phyloP scores from a whole-genome alignment of 257 asterid species.

The Nicotiana obtusifolia region DNA sequence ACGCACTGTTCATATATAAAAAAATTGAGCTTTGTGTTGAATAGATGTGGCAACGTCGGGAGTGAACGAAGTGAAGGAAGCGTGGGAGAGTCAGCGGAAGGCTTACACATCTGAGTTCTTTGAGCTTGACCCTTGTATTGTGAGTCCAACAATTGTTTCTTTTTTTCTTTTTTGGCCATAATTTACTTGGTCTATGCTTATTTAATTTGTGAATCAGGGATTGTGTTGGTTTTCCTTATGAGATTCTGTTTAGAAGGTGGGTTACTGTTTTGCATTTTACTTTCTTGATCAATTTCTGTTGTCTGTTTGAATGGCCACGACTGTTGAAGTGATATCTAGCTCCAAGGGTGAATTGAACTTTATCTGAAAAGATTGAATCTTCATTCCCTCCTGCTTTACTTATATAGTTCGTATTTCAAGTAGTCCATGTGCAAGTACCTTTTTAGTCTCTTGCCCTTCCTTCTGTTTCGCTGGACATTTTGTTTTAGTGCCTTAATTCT shows the following conservation, averaged over 20 bases:
- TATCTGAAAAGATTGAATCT: neutral
- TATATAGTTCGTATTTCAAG: neutral
- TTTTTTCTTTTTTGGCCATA: neutral
- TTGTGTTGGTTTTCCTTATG: neutral
- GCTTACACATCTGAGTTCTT: slow-evolving; percentile 78
- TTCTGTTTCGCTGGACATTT: neutral
- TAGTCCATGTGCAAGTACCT: neutral
- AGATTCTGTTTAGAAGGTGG: neutral
- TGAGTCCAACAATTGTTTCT: slow-evolving; percentile 29
- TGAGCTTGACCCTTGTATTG: slow-evolving; percentile 84
- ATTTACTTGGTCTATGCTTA: neutral
- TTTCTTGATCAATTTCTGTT: neutral
- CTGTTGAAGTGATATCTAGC: neutral
- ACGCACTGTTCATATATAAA: neutral
- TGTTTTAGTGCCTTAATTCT: neutral
- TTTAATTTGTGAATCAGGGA: neutral
- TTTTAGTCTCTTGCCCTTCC: neutral
- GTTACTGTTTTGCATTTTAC: neutral
- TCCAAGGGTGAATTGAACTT: neutral
- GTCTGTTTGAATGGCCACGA: neutral
- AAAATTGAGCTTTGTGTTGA: neutral
- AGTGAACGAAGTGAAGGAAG: slow-evolving; percentile 68
- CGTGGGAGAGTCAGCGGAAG: slow-evolving; percentile 95
- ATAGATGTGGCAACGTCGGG: slow-evolving; percentile 77
- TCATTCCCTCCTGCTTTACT: neutral